Base-by-base conservation (phyloP, 805 yeast genomes). In the Aciculoconidium aculeatum region DNA sequence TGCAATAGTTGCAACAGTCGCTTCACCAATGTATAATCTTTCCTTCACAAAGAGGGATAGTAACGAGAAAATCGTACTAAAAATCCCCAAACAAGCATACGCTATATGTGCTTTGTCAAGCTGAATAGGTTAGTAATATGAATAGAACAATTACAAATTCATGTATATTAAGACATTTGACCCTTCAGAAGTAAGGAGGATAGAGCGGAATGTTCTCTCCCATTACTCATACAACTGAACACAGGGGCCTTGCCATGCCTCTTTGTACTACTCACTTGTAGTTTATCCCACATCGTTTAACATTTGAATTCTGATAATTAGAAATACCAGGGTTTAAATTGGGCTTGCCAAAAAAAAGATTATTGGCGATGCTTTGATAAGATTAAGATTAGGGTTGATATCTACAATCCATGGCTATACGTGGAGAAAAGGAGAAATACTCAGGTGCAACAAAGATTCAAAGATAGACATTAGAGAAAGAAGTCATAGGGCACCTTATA, bases 21-120 rank as follows among this genome's bases (percentile, higher is more conserved):
- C 94, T 55, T 87, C 96, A 40, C 96, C 95, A 12, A 87, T 79
- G 50, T 81, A 87, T 8, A 86, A 67, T 42, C 75, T 72, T 53
- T 87, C 95, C 51, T 87, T 87, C 25, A 86, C 77, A 45, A 84
- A 75, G 16, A 85, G 67, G 0, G 96, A 88, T 3, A 82, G 72
- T 10, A 87, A 65, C 4, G 94, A 83, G 56, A 87, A 88, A 15
- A 83, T 56, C 5, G 90, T 71, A 30, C 87, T 74, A 49, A 87
- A 85, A 8, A 83, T 76, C 24, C 95, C 95, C 7, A 86, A 72
- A 39, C 87, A 72, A 8, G 95, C 95, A 51, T 88, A 87, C 0
- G 94, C 88, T 5, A 83, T 69, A 51, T 87, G 96, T 2, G 95
- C 77, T 35, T 73, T 66, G 28, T 80, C 75, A 20, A 61, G 39